These are phyloP conservation scores for Russula dissimulans DNA, from an alignment of 768 basidiomycete genomes.

Conservation along the genomic window DNA sequence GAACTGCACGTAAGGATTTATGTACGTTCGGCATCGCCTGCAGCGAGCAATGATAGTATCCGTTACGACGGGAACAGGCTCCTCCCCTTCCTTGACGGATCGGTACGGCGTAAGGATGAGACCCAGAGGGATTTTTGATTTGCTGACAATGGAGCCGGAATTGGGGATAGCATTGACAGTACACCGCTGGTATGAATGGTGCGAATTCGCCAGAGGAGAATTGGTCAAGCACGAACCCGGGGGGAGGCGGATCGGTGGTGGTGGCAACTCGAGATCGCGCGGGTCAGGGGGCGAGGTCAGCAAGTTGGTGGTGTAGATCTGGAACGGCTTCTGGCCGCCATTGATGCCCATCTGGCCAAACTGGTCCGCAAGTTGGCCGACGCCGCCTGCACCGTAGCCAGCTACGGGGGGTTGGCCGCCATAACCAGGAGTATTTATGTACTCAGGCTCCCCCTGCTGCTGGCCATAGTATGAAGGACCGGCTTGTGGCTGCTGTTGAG, in stretches of 20 bases:
- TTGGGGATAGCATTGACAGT: constrained; percentile 35
- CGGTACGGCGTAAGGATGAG: constrained; percentile 44
- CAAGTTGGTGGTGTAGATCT: constrained; percentile 82
- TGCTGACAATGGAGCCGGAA: constrained; percentile 23
- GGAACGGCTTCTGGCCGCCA: constrained; percentile 59
- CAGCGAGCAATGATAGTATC: constrained; percentile 48
- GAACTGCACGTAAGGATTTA: constrained; percentile 48
- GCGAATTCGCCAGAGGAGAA: constrained; percentile 72
- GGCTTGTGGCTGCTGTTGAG: constrained; percentile 33
- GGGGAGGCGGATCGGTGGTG: constrained; percentile 86
- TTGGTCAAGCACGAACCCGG: constrained; percentile 75
- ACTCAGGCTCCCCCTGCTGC: constrained; percentile 30
- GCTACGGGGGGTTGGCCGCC: constrained; percentile 38
- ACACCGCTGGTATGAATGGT: constrained; percentile 83
- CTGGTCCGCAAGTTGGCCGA: constrained; percentile 69
- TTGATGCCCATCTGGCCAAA: constrained; percentile 81
- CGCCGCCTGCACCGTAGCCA: constrained; percentile 30
- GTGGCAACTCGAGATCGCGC: constrained; percentile 65
- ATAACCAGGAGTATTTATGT: constrained; percentile 37
- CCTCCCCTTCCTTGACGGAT: constrained; percentile 36
- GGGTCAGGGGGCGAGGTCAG: constrained; percentile 92
- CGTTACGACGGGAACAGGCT: constrained; percentile 39
- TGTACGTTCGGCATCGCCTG: constrained; percentile 45
- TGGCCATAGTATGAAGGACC: constrained; percentile 45
- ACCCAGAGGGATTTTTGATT: constrained; percentile 43